Percentiles rank a stretch among this genome's conserved stretches.
Evolutionary conservation across 495 filamentous ascomycete genomes (phyloP).

Genomic region (Penicillium ucsense): DNA sequence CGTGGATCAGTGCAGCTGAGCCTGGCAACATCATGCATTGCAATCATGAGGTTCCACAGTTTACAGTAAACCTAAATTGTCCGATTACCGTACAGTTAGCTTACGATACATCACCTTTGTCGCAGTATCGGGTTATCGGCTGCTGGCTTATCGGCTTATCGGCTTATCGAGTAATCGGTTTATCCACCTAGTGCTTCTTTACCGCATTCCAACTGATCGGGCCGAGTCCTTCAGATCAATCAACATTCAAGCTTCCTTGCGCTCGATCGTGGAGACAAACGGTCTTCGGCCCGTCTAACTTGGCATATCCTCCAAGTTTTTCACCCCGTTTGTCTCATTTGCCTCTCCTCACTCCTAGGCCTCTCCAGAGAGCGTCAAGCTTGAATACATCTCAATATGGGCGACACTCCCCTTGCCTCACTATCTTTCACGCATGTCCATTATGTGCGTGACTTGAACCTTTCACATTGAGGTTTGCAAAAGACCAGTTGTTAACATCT

Average conservation of each 20-base stretch:
- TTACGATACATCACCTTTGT: too few relatives aligned
- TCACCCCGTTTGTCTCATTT: too few relatives aligned
- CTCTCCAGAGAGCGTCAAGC: background rate
- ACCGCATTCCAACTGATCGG: background rate
- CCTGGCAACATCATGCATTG: too few relatives aligned
- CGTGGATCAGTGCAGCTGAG: too few relatives aligned
- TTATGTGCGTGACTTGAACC: constrained; percentile 52
- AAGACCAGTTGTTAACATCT: constrained; percentile 10
- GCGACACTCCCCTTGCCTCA: constrained; percentile 68
- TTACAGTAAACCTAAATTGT: too few relatives aligned
- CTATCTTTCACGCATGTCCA: constrained; percentile 91
- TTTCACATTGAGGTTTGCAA: background rate
- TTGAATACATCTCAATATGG: constrained; percentile 34
- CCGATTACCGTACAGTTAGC: too few relatives aligned
- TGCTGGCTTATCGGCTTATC: background rate
- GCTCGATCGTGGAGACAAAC: too few relatives aligned
- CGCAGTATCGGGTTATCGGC: background rate
- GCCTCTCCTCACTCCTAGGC: background rate
- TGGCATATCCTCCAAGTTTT: too few relatives aligned
- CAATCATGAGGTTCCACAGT: too few relatives aligned
- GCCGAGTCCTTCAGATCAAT: background rate
- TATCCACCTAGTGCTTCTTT: background rate
- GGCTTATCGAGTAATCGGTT: background rate
- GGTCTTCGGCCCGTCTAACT: too few relatives aligned
- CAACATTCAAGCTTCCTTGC: too few relatives aligned